phyloP scores from a whole-genome alignment of 2,329 filamentous ascomycete species.

The Fusarium euwallaceae region DNA sequence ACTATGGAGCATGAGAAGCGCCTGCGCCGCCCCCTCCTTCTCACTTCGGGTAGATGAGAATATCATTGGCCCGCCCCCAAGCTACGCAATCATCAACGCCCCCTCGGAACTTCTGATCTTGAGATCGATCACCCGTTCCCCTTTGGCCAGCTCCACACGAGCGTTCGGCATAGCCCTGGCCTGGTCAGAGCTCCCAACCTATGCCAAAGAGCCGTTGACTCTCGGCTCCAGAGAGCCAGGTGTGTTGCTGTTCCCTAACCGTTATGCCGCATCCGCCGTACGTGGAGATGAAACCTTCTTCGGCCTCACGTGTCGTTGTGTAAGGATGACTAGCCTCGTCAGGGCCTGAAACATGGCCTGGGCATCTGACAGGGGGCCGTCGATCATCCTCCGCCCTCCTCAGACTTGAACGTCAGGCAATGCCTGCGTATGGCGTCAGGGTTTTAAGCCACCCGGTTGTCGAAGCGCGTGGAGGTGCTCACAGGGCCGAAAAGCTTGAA shows the following conservation, averaged over 20 bases:
- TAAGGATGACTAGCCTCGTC: conserved; percentile 33
- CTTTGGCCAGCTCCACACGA: conserved; percentile 35
- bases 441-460: conserved; percentile 38
- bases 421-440: conserved; percentile 33
- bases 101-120: conserved; percentile 39
- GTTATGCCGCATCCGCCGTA: conserved; percentile 44
- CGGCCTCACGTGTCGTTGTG: conserved; percentile 46
- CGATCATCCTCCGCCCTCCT: conserved; percentile 38
- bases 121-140: conserved; percentile 34
- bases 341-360: conserved; percentile 44
- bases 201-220: conserved; percentile 28
- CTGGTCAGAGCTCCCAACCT: conserved; percentile 27
- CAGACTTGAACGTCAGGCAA: conserved; percentile 30
- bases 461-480: conserved; percentile 36
- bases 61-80: conserved; percentile 46
- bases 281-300: conserved; percentile 46
- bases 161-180: conserved; percentile 29
- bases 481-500: conserved; percentile 40
- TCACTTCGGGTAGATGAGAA: conserved; percentile 47
- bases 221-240: conserved; percentile 28
- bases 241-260: conserved; percentile 35
- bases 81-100: conserved; percentile 38
- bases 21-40: conserved; percentile 37
- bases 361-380: conserved; percentile 38
- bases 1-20: conserved; percentile 30